These are phyloP conservation scores for Eimeria praecox DNA, from an alignment of 169 alveolate genomes.

Conservation along the genomic window DNA sequence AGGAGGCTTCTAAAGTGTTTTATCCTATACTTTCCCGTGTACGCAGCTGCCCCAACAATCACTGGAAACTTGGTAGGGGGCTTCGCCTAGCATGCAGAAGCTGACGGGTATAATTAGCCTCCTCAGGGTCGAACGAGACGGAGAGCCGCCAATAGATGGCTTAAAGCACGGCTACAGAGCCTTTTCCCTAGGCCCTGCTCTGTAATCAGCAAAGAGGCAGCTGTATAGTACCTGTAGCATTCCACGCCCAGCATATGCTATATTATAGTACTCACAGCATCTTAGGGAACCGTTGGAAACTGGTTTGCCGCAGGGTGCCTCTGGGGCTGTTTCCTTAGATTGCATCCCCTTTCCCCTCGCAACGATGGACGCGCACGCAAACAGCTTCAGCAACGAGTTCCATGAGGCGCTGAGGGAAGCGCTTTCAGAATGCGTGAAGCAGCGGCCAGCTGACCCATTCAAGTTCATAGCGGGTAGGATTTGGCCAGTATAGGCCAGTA, in stretches of 20 bases:
- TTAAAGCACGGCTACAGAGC: not conserved
- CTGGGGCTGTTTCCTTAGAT: not conserved
- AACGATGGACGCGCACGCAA: not conserved
- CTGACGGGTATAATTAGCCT: not conserved
- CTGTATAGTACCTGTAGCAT: not conserved
- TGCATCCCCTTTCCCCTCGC: not conserved
- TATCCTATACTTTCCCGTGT: not conserved
- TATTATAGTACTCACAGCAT: not conserved
- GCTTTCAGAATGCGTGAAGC: conserved; percentile 40
- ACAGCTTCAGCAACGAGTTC: conserved; percentile 54
- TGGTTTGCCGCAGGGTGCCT: not conserved
- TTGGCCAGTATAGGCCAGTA: too few species aligned
- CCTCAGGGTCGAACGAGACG: not conserved
- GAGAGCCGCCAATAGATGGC: not conserved
- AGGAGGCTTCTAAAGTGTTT: not conserved
- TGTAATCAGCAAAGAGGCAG: not conserved
- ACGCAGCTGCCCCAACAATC: not conserved
- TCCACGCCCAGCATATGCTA: not conserved
- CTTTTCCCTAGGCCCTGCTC: not conserved
- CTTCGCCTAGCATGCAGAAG: not conserved
- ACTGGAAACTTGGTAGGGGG: not conserved
- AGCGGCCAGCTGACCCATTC: conserved; percentile 71
- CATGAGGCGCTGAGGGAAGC: conserved; percentile 61
- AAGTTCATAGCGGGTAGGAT: conserved; percentile 63
- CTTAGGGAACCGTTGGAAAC: not conserved